Evolutionary conservation across 352 stramenopile species (phyloP).

Genomic region (Plasmopara viticola): DNA sequence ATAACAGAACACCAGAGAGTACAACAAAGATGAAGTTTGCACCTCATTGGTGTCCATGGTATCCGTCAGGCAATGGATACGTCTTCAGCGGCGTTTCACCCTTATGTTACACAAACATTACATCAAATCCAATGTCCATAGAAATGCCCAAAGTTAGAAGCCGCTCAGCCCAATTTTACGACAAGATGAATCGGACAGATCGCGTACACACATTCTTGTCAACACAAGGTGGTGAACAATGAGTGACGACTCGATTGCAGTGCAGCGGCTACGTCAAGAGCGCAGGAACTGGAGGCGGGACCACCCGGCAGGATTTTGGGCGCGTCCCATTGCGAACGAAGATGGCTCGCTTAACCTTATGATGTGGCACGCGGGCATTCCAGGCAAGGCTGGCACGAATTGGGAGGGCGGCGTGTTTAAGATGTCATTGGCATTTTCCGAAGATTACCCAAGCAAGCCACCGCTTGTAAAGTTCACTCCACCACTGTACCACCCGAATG

Average conservation of each 20-base stretch:
- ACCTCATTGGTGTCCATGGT: constrained; percentile 51
- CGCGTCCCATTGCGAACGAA: constrained; percentile 85
- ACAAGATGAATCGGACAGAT: constrained; percentile 8
- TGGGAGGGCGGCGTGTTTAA: constrained; percentile 98
- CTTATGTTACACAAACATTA: background rate
- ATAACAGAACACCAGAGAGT: background rate
- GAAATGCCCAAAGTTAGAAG: background rate
- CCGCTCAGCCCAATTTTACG: background rate
- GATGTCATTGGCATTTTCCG: constrained; percentile 94
- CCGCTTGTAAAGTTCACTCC: constrained; percentile 98
- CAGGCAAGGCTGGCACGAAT: constrained; percentile 92
- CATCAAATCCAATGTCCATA: background rate
- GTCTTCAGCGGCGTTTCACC: constrained; percentile 18
- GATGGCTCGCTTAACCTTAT: constrained; percentile 97
- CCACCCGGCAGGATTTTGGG: constrained; percentile 96
- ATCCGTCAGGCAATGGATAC: constrained; percentile 9
- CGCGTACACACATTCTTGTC: background rate
- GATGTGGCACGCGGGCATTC: constrained; percentile 95
- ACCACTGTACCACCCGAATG: constrained; percentile 95
- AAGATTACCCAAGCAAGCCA: constrained; percentile 97
- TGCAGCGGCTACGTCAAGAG: constrained; percentile 88
- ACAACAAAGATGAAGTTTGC: background rate
- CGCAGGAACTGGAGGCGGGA: constrained; percentile 93
- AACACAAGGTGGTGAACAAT: constrained; percentile 16
- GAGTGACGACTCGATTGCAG: constrained; percentile 86